Base-by-base conservation (phyloP, 306 rosid species). In the Prunus mongolica region DNA sequence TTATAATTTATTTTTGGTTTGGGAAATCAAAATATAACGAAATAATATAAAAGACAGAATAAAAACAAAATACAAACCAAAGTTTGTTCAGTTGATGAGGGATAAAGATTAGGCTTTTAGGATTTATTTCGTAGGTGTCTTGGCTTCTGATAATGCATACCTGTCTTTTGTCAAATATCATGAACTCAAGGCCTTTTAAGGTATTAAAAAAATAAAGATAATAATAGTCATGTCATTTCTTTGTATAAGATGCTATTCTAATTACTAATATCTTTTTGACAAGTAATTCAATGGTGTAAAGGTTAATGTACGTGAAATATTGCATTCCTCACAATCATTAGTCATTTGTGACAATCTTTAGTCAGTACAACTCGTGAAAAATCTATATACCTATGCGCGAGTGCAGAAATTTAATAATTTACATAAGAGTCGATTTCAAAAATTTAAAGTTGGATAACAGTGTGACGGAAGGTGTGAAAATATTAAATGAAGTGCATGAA, bases 141-240 rank as follows among this genome's bases (percentile, higher is more conserved):
- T 68, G 41, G 22, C 38, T 12, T 52, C 19, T 52, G 50, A 51
- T 32, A 54, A 54, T 19, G 45, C 61, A 50, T 16, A 69, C 2
- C 60, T 69, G 73, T 69, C 60, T 50, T 69, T 50, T 27, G 61
- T 50, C 61, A 19, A 51, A 10, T 14, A 70, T 52, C 32, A 69
- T 27, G 46, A 50, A 50, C 19, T 51, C 25, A 10, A 50, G 46
- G 25, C 8, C 46, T 27, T 28, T 69, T 47, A 50, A 25, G 49
- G 72, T 68, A 47, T 8, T 69, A 25, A 69, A 14, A 41, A 69
- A 47, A 68, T 47, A 47, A 24, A 68, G 62, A 69, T 27, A 27
- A 50, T 27, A 50, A 50, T 22, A 69, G 28, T 8, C 9, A 4
- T 4, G 45, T 8, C 13, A 68, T 15, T 68, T 68, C 28, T 49